Evolutionary conservation across 495 filamentous ascomycete genomes (phyloP).

Genomic region (Neurospora sp.): DNA sequence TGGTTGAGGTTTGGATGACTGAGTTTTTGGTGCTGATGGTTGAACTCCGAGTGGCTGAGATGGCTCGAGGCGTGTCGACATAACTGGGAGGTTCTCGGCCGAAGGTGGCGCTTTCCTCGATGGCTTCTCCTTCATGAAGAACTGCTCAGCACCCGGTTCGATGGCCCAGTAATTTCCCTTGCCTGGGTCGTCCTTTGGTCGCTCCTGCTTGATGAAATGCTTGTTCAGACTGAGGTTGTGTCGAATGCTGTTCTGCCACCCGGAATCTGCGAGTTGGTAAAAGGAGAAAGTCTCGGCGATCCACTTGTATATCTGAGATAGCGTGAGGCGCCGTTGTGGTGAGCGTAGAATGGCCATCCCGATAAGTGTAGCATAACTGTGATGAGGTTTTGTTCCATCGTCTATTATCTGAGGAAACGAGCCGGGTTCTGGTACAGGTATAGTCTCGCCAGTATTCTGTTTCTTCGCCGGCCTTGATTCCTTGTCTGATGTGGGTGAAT

Average conservation of each 20-base stretch:
- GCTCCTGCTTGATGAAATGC: slow-evolving; percentile 90
- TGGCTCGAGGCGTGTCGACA: slow-evolving; percentile 35
- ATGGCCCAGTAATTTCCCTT: slow-evolving; percentile 99
- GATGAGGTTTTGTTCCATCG: slow-evolving; percentile 77
- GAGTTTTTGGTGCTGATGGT: background rate
- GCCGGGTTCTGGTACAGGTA: slow-evolving; percentile 65
- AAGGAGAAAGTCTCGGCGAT: slow-evolving; percentile 88
- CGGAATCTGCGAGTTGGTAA: slow-evolving; percentile 71
- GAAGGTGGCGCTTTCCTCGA: slow-evolving; percentile 35
- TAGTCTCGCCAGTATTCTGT: slow-evolving; percentile 36
- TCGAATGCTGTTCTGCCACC: slow-evolving; percentile 98
- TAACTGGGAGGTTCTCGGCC: slow-evolving; percentile 37
- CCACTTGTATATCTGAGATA: slow-evolving; percentile 99
- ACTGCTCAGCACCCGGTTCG: slow-evolving; percentile 71
- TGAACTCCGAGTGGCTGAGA: slow-evolving; percentile 10
- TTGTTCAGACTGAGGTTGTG: slow-evolving; percentile 98
- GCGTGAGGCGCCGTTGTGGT: slow-evolving; percentile 69
- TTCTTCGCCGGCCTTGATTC: slow-evolving; percentile 60
- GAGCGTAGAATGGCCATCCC: slow-evolving; percentile 94
- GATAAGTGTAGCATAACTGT: slow-evolving; percentile 92
- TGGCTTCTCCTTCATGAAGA: slow-evolving; percentile 80
- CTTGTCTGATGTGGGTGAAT: slow-evolving; percentile 55
- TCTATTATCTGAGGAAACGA: slow-evolving; percentile 75
- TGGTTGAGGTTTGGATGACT: slow-evolving; percentile 5
- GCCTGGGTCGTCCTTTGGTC: slow-evolving; percentile 93